Evolutionary conservation across 1,139 yeast genomes (phyloP).

Genomic region (Yamadazyma jaroonii): DNA sequence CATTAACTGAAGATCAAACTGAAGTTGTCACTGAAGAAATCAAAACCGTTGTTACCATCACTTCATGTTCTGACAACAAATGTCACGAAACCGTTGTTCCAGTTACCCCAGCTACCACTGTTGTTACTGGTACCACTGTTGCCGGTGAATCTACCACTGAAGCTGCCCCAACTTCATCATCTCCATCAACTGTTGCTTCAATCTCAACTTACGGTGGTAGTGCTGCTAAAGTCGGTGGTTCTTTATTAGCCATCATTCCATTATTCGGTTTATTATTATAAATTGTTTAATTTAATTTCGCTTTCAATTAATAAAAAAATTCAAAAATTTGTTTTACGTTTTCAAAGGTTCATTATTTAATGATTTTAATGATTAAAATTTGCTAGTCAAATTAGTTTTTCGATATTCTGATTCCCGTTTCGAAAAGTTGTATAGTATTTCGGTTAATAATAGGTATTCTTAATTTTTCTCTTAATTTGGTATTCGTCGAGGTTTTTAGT

Average conservation of each 20-base stretch:
- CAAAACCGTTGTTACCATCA: conserved; percentile 43
- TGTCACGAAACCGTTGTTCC: conserved; percentile 48
- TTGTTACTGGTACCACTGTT: conserved; percentile 14
- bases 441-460: conserved; percentile 6
- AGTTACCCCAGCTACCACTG: conserved; percentile 18
- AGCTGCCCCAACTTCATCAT: conserved; percentile 16
- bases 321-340: background rate
- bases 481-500: no score
- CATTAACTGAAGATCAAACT: conserved; percentile 16
- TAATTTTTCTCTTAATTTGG: background rate
- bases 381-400: background rate
- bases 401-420: conserved; percentile 2
- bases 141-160: conserved; percentile 21
- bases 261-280: conserved; percentile 14
- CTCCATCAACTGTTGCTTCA: conserved; percentile 11
- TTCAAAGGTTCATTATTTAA: conserved; percentile 1
- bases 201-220: conserved; percentile 22
- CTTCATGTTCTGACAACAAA: conserved; percentile 42
- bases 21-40: conserved; percentile 40
- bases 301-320: no score
- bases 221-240: conserved; percentile 24
- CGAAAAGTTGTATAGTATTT: conserved; percentile 9
- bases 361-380: background rate
- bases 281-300: conserved; percentile 3
- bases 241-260: conserved; percentile 13